A percentile compares a stretch with the other conserved stretches of the same genome.
Conservation (phyloP, 495 filamentous ascomycete species). For the Aspergillus sclerotioniger region DNA sequence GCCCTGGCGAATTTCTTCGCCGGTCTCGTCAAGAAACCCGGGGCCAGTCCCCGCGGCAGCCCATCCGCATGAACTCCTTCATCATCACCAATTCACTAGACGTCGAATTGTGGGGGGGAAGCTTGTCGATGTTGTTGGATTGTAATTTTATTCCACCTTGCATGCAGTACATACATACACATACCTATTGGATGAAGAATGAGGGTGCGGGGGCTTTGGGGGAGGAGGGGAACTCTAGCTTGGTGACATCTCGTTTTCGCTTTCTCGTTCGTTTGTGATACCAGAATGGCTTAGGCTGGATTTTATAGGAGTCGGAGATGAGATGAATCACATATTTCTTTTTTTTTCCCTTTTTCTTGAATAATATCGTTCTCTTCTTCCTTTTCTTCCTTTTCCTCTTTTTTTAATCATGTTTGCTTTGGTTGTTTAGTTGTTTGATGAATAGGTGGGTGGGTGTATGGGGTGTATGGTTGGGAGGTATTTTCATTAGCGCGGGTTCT, state of each 20-base stretch:
- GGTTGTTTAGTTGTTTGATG: too few relatives aligned
- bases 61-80: slow-evolving; percentile 31
- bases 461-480: background rate
- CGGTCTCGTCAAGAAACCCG: slow-evolving; percentile 59
- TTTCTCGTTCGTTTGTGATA: slow-evolving; percentile 13
- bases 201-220: background rate
- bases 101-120: too few relatives aligned
- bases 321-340: background rate
- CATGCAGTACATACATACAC: slow-evolving; percentile 15
- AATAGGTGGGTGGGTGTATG: too few relatives aligned
- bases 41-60: slow-evolving; percentile 42
- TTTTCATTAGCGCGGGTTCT: background rate
- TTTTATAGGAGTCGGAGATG: slow-evolving; percentile 7
- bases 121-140: slow-evolving; percentile 12
- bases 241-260: slow-evolving; percentile 10
- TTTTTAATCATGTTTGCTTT: background rate
- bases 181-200: background rate
- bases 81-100: too few relatives aligned
- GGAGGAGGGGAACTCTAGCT: background rate
- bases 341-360: background rate
- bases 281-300: slow-evolving; percentile 14
- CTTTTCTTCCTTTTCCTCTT: background rate
- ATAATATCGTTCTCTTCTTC: background rate
- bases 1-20: slow-evolving; percentile 66
- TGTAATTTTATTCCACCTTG: slow-evolving; percentile 33